Evolutionary conservation across 805 yeast genomes (phyloP), one percentile per base, ranked within the genome.

Genomic region (Starmera quercuum): DNA sequence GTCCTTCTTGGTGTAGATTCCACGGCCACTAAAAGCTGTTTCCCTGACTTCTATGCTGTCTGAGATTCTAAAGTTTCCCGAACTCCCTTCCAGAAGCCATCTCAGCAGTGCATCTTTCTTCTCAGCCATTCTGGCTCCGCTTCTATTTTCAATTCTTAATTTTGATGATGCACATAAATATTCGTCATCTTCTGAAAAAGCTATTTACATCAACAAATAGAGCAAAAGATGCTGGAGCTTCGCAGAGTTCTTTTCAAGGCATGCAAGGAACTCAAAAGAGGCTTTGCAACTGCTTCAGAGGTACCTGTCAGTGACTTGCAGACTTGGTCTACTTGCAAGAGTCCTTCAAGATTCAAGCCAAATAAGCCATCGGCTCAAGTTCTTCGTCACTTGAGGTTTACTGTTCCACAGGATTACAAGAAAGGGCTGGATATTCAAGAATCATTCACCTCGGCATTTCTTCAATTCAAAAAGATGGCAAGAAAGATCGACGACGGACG

Each of bases 351-450:
- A 33, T 58, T 63, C 26, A 31, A 39, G 5, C 68, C 70, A 4
- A 39, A 41, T n/a, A 57, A 52, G 20, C 47, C 40, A 5, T 47
- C 61, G 5, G 61, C 71, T 0, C 40, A 51, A 12, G 47, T 42
- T 1, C 37, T 72, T 8, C 64, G 67, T 30, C 77, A 72, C 43
- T 41, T 69, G 12, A 72, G 66, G 35, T 65, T 69, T 44, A 52
- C 52, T 4, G 55, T 59, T 2, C 44, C 53, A 1, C 34, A 61
- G 5, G 61, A 66, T 0, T 74, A 72, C 44, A 43, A 47, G 11
- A 55, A 62, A 28, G 90, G 86, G 4, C 64, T 70, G 33, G 46
- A 52, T 20, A 66, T 80, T 26, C 90, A 83, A 47, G 68, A 68
- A 32, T 54, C 63, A 29, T 63, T 82, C 41, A 75, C 75, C 0